Evolutionary conservation across 2,329 filamentous ascomycete species (phyloP).

Genomic region (Fusarium cyanostomum): DNA sequence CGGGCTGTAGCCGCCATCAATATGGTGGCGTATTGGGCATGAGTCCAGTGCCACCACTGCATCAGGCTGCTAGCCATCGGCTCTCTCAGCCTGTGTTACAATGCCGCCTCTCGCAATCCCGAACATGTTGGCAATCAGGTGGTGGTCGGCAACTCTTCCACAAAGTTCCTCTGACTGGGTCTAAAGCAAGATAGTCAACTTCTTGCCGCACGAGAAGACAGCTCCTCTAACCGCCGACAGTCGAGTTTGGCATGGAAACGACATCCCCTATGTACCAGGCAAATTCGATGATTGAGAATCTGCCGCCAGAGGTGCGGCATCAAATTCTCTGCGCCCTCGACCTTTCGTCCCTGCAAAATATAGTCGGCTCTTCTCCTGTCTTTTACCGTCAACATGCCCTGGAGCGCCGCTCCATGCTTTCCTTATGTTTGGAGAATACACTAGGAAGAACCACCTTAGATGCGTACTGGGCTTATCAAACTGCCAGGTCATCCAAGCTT

Average conservation of each 20-base stretch:
- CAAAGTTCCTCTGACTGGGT: no score
- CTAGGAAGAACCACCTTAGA: not conserved
- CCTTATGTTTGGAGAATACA: not conserved
- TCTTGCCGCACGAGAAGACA: not conserved
- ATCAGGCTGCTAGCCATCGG: not conserved
- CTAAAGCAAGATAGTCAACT: not conserved
- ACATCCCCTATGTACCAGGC: not conserved
- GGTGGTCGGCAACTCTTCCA: not conserved
- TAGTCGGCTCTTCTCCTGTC: not conserved
- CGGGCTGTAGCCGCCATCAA: not conserved
- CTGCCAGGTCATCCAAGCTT: not conserved
- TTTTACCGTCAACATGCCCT: not conserved
- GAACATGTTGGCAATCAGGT: not conserved
- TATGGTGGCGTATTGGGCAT: conserved; percentile 16
- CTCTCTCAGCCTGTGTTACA: conserved; percentile 9
- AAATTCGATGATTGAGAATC: not conserved
- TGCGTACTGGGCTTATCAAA: not conserved
- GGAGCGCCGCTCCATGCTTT: not conserved
- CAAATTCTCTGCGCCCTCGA: not conserved
- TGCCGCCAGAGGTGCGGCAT: conserved; percentile 1
- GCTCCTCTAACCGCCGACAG: not conserved
- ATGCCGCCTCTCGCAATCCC: not conserved
- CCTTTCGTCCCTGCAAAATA: not conserved
- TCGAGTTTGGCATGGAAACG: not conserved
- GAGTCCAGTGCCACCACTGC: not conserved